phyloP scores from a whole-genome alignment of 331 rosid species.

The Prunus yedoensis region DNA sequence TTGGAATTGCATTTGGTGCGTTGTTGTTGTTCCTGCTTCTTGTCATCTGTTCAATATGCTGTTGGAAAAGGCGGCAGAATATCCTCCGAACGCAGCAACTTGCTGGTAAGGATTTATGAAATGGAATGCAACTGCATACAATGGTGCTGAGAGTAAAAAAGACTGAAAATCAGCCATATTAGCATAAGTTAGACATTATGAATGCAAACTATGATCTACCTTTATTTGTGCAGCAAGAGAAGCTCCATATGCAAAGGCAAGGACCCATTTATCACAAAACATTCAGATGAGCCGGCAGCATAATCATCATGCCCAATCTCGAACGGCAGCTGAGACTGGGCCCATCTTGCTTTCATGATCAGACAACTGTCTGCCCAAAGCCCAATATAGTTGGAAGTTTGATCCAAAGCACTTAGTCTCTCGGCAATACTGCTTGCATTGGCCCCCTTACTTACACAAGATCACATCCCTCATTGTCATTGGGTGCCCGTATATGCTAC shows the following conservation, averaged over 20 bases:
- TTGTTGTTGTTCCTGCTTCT: slow-evolving; percentile 46
- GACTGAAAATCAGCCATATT: not conserved
- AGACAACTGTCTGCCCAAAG: slow-evolving; percentile 19
- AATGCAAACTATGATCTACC: slow-evolving; percentile 15
- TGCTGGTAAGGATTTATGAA: slow-evolving; percentile 53
- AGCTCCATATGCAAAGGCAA: slow-evolving; percentile 87
- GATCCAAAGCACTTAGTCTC: not conserved
- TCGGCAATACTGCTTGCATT: not conserved
- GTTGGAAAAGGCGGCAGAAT: slow-evolving; percentile 90
- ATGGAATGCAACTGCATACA: not conserved
- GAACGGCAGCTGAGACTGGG: slow-evolving; percentile 77
- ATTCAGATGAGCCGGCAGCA: slow-evolving; percentile 82
- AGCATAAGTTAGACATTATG: too few relatives aligned
- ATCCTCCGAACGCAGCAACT: slow-evolving; percentile 77
- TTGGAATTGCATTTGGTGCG: slow-evolving; percentile 77
- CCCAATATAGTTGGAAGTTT: slow-evolving; percentile 11
- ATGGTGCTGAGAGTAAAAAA: not conserved
- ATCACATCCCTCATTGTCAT: slow-evolving; percentile 26
- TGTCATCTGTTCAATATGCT: slow-evolving; percentile 66
- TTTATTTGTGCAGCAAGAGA: slow-evolving; percentile 67
- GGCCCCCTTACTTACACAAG: not conserved
- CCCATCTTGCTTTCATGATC: slow-evolving; percentile 72
- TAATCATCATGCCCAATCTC: slow-evolving; percentile 57
- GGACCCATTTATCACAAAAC: slow-evolving; percentile 84
- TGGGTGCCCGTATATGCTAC: slow-evolving; percentile 21